Conservation (phyloP, 305 asterid genomes). For the Fraxinus xanthoxyloides region DNA sequence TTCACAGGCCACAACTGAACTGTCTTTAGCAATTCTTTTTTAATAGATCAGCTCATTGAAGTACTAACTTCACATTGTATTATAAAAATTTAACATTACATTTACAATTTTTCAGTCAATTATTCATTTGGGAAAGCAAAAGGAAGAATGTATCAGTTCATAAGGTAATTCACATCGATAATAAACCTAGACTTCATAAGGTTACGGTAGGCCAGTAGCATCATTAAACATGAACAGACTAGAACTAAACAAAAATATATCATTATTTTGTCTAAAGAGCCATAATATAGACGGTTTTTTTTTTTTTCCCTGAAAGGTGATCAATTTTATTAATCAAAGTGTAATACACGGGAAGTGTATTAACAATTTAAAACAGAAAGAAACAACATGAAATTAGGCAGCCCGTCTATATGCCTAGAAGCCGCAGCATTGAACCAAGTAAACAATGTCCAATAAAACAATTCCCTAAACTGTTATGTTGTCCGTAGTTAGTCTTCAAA, state of each 20-base stretch:
- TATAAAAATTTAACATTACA: no score
- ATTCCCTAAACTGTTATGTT: no score
- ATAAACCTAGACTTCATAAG: background rate
- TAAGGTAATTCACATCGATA: background rate
- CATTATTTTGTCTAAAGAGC: background rate
- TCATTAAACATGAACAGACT: background rate
- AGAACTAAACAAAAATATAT: background rate
- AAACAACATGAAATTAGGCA: no score
- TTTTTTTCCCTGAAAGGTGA: no score
- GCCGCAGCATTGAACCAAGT: no score
- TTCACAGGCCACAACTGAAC: background rate
- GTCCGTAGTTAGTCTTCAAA: no score
- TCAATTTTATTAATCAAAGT: no score
- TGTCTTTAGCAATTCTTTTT: background rate
- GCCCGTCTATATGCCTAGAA: no score
- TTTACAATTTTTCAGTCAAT: background rate
- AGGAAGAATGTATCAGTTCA: background rate
- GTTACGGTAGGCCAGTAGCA: background rate
- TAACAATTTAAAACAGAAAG: no score
- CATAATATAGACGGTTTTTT: no score
- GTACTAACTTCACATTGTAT: background rate
- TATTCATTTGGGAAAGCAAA: background rate
- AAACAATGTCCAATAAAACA: no score
- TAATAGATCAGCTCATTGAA: background rate
- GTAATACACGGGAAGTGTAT: no score